Conservation (phyloP, 352 stramenopile genomes). For the Halophytophthora polymorphica region DNA sequence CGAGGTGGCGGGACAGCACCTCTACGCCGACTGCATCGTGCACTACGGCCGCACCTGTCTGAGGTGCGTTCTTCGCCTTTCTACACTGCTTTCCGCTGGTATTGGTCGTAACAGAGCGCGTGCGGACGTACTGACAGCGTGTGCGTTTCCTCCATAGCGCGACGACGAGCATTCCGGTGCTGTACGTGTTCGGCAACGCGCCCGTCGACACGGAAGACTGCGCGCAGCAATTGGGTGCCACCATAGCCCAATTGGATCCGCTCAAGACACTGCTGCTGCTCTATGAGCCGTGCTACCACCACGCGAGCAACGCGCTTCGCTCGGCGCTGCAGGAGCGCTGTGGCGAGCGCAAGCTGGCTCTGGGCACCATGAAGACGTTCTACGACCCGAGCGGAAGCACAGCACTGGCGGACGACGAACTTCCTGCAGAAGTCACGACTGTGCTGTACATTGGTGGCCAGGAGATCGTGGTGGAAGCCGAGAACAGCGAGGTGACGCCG, state of each 20-base stretch:
- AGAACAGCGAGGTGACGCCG: conserved; percentile 29
- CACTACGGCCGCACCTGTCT: conserved; percentile 95
- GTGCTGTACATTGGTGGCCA: conserved; percentile 58
- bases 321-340: conserved; percentile 33
- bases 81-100: neutral
- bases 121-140: conserved; percentile 1
- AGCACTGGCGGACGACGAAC: neutral
- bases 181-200: conserved; percentile 89
- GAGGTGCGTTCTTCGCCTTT: conserved; percentile 20
- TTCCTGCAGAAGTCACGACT: neutral
- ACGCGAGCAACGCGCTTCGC: conserved; percentile 65
- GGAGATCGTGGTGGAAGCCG: conserved; percentile 34
- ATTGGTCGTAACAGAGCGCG: neutral
- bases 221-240: conserved; percentile 33
- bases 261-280: conserved; percentile 81
- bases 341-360: conserved; percentile 40
- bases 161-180: conserved; percentile 81
- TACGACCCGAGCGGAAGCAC: conserved; percentile 47
- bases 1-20: conserved; percentile 93
- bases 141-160: conserved; percentile 29
- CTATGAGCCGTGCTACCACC: conserved; percentile 89
- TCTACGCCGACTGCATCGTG: conserved; percentile 91
- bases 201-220: conserved; percentile 60
- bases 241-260: conserved; percentile 25
- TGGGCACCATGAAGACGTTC: conserved; percentile 68